Conservation (phyloP, 352 stramenopile species). For the Phytophthora fragariae region DNA sequence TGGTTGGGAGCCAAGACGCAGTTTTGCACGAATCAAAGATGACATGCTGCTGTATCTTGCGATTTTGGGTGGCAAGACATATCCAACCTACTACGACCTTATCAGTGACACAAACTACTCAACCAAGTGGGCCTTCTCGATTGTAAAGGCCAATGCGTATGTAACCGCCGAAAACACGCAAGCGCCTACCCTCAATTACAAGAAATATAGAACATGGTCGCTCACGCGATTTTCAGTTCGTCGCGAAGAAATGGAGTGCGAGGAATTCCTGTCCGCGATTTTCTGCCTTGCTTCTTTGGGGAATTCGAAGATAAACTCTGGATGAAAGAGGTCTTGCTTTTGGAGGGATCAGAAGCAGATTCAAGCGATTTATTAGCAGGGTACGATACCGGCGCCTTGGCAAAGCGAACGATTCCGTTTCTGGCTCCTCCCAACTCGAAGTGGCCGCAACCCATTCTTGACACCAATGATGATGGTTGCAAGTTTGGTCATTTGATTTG, state of each 20-base stretch:
- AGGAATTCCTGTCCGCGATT: slow-evolving; percentile 36
- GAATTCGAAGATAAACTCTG: slow-evolving; percentile 12
- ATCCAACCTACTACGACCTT: slow-evolving; percentile 23
- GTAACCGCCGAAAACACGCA: background rate
- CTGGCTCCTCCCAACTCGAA: slow-evolving; percentile 21
- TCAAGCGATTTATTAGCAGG: slow-evolving; percentile 4
- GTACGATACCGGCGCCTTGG: background rate
- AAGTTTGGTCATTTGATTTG: slow-evolving; percentile 25
- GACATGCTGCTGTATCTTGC: slow-evolving; percentile 46
- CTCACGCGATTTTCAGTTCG: slow-evolving; percentile 40
- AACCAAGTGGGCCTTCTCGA: slow-evolving; percentile 1
- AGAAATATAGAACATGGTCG: slow-evolving; percentile 38
- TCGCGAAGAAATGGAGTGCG: slow-evolving; percentile 39
- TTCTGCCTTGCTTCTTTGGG: slow-evolving; percentile 28
- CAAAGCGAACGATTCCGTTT: slow-evolving; percentile 7
- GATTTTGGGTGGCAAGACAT: slow-evolving; percentile 36
- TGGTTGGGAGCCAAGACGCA: slow-evolving; percentile 10
- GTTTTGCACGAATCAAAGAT: slow-evolving; percentile 32
- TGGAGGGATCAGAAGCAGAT: background rate
- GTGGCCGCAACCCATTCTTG: slow-evolving; percentile 20
- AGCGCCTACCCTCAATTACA: slow-evolving; percentile 4
- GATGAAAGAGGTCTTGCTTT: background rate
- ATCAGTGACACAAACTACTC: background rate
- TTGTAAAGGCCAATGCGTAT: background rate
- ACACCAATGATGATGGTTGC: slow-evolving; percentile 2